phyloP scores from a whole-genome alignment of 2,329 filamentous ascomycete genomes.

The Ophiostoma piceae region DNA sequence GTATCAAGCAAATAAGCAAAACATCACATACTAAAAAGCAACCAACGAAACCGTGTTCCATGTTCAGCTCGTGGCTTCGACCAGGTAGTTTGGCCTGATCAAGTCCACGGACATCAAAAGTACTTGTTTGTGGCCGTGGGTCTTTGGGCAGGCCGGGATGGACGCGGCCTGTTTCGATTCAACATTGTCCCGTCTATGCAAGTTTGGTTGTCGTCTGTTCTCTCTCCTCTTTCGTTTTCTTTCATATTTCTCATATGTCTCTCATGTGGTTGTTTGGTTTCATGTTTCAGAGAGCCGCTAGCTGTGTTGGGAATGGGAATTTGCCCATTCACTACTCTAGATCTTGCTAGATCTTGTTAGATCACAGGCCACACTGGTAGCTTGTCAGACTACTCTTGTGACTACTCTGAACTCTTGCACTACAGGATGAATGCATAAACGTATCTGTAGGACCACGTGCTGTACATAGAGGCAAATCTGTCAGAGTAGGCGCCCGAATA shows the following conservation, averaged over 20 bases:
- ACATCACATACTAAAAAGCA: neutral
- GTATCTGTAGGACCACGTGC: neutral
- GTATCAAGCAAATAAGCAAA: neutral
- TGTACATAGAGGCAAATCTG: neutral
- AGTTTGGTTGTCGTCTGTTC: neutral
- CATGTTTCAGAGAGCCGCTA: neutral
- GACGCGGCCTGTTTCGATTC: slow-evolving; percentile 10
- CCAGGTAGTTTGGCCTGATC: neutral
- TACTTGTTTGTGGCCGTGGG: neutral
- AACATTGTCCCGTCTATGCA: neutral
- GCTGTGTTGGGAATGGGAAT: slow-evolving; percentile 1
- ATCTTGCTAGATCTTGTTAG: neutral
- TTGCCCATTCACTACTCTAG: neutral
- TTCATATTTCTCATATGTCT: neutral
- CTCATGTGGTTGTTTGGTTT: neutral
- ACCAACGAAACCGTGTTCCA: neutral
- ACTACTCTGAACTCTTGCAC: neutral
- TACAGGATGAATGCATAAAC: neutral
- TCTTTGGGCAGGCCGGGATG: neutral
- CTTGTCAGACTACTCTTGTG: neutral
- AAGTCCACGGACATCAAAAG: neutral
- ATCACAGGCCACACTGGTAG: neutral
- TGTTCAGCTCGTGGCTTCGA: neutral
- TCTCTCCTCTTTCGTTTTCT: neutral
- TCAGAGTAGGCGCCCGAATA: neutral